Evolutionary conservation across 129 eudicot species (phyloP).

Genomic region (Flaveria linearis): DNA sequence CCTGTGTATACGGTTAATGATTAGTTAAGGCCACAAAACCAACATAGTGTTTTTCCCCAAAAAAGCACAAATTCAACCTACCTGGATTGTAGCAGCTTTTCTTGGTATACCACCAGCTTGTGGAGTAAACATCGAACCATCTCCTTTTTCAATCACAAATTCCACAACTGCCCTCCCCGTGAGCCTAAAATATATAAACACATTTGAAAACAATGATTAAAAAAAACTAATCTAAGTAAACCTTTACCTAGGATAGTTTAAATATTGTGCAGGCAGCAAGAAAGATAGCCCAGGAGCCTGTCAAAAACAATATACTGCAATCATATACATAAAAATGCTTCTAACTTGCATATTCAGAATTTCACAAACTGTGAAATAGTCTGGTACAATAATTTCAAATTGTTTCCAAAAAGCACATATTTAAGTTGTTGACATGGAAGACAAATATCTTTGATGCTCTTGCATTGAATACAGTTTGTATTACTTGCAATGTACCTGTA

Average conservation of each 20-base stretch:
- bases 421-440: background rate
- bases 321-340: slow-evolving; percentile 16
- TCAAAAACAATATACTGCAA: slow-evolving; percentile 40
- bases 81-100: slow-evolving; percentile 73
- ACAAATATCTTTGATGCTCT: background rate
- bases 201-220: background rate
- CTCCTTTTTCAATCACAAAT: slow-evolving; percentile 86
- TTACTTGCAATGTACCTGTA: slow-evolving; percentile 61
- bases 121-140: slow-evolving; percentile 84
- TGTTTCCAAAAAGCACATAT: background rate
- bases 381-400: background rate
- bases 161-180: slow-evolving; percentile 90
- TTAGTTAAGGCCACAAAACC: slow-evolving; percentile 20
- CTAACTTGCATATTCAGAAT: background rate
- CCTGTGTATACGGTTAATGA: slow-evolving; percentile 48
- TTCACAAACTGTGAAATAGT: background rate
- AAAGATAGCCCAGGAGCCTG: slow-evolving; percentile 99
- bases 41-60: background rate
- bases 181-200: slow-evolving; percentile 49
- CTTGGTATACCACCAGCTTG: slow-evolving; percentile 77
- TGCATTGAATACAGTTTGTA: slow-evolving; percentile 7
- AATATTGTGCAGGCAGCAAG: slow-evolving; percentile 81
- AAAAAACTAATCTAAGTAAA: slow-evolving; percentile 5
- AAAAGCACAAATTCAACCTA: slow-evolving; percentile 23
- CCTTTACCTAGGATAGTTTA: slow-evolving; percentile 74